Base-by-base conservation (phyloP, 257 asterid genomes). In the Solanum boliviense region DNA sequence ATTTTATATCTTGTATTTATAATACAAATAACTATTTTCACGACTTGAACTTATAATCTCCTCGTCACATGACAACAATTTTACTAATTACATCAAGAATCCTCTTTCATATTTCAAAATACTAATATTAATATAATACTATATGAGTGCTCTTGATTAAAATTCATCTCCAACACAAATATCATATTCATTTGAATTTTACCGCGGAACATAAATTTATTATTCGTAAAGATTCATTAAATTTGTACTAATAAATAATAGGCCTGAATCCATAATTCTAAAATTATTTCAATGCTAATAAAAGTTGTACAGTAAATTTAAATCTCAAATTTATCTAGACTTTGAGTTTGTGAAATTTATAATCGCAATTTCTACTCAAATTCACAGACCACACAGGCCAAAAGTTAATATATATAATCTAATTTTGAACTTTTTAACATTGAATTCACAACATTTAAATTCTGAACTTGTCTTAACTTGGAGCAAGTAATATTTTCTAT, bases 21-120 rank as follows among this genome's bases (percentile, higher is more conserved):
- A 48, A 48, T 5, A 2, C 9, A 36, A 36, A 36, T 36, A 7
- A 7, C 39, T 11, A 62, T 62, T 62, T 62, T 11, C 16, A 62
- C 2, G 29, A 4, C 70, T 56, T 56, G 0, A 56, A 3, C 25
- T 20, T 0, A 0, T 56, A 0, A 18, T 18, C 62, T 52, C 1
- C 62, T 52, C 10, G n/a, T 1, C 0, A 52, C 20, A 52, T 16
- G 23, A 52, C 2, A 52, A 52, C 8, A 52, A 52, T 52, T 52
- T 52, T 52, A 52, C 65, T 4, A 56, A 56, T 56, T 56, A 56
- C 1, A 56, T 56, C 65, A 20, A 56, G 5, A 56, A 18, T 1
- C 25, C 11, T 56, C 65, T 56, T 56, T 1, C 25, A 56, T 56
- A 56, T 3, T 56, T 48, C 3, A 48, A 48, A 56, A 7, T 56